Evolutionary conservation across 2,329 filamentous ascomycete genomes (phyloP).

Genomic region (Colletotrichum spinosum): DNA sequence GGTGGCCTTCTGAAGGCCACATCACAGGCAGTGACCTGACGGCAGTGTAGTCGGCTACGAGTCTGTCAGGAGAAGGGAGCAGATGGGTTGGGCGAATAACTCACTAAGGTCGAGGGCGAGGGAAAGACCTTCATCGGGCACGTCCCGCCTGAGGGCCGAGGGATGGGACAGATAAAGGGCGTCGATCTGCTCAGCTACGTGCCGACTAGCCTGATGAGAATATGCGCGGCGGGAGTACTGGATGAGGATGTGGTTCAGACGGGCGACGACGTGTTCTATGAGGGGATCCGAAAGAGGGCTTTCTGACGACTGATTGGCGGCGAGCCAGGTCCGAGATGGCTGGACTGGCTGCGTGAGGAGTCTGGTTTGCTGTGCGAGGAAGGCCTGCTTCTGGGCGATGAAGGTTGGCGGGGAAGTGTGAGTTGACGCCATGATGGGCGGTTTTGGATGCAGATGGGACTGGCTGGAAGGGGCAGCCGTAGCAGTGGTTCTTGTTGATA

Average conservation of each 20-base stretch:
- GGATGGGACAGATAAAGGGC: slow-evolving; percentile 66
- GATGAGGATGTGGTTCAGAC: slow-evolving; percentile 71
- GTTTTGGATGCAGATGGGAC: not conserved
- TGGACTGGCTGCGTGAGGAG: slow-evolving; percentile 70
- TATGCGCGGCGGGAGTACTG: slow-evolving; percentile 76
- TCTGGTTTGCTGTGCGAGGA: slow-evolving; percentile 72
- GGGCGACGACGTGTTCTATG: slow-evolving; percentile 67
- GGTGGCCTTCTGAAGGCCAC: slow-evolving; percentile 58
- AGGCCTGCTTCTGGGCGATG: slow-evolving; percentile 72
- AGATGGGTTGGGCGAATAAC: slow-evolving; percentile 28
- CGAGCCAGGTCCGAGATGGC: slow-evolving; percentile 66
- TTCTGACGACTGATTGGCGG: slow-evolving; percentile 56
- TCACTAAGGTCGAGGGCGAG: slow-evolving; percentile 59
- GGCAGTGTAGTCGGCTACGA: slow-evolving; percentile 52
- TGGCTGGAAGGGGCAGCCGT: too few species aligned
- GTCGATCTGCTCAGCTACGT: slow-evolving; percentile 80
- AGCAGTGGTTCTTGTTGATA: not conserved
- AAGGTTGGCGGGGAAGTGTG: slow-evolving; percentile 61
- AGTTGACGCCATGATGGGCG: slow-evolving; percentile 16
- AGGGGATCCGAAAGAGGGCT: slow-evolving; percentile 58
- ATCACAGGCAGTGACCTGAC: slow-evolving; percentile 59
- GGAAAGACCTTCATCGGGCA: slow-evolving; percentile 54
- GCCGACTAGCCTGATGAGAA: slow-evolving; percentile 74
- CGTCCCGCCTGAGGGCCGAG: slow-evolving; percentile 43
- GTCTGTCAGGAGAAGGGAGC: not conserved